Conservation (phyloP, 305 asterid species). For the Fraxinus albicans region DNA sequence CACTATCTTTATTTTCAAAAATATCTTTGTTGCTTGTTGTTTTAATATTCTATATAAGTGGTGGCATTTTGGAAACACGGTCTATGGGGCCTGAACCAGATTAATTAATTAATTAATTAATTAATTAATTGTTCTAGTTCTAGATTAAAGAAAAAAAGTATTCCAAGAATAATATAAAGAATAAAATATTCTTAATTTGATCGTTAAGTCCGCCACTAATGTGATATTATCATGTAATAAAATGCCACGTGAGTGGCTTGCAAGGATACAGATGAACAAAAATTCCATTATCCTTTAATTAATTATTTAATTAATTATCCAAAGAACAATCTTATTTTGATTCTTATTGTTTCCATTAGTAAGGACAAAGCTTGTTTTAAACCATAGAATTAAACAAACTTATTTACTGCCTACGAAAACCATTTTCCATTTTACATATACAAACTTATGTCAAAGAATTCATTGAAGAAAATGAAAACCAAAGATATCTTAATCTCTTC, state of each 20-base stretch:
- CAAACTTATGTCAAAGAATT: neutral
- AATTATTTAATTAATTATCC: neutral
- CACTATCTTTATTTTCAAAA: slow-evolving; percentile 31
- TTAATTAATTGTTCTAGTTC: slow-evolving; percentile 1
- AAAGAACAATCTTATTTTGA: neutral
- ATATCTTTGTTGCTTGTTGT: slow-evolving; percentile 28
- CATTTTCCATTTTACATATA: neutral
- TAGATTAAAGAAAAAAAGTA: slow-evolving; percentile 17
- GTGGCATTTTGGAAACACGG: slow-evolving; percentile 28
- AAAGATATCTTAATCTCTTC: no score
- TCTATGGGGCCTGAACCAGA: slow-evolving; percentile 34
- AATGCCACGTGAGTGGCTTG: slow-evolving; percentile 34
- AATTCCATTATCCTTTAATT: neutral
- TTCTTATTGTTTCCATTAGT: slow-evolving; percentile 22
- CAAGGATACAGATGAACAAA: neutral
- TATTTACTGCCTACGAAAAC: neutral
- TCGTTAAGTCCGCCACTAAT: slow-evolving; percentile 4
- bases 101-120: neutral
- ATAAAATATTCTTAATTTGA: slow-evolving; percentile 15
- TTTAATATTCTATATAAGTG: slow-evolving; percentile 17
- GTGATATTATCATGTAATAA: slow-evolving; percentile 14
- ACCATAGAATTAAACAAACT: slow-evolving; percentile 24
- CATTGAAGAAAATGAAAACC: no score
- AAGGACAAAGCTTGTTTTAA: slow-evolving; percentile 27
- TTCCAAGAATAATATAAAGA: slow-evolving; percentile 23